These are phyloP conservation scores for Verticillium dahliae DNA, from an alignment of 2,329 filamentous ascomycete genomes.

Conservation along the genomic window DNA sequence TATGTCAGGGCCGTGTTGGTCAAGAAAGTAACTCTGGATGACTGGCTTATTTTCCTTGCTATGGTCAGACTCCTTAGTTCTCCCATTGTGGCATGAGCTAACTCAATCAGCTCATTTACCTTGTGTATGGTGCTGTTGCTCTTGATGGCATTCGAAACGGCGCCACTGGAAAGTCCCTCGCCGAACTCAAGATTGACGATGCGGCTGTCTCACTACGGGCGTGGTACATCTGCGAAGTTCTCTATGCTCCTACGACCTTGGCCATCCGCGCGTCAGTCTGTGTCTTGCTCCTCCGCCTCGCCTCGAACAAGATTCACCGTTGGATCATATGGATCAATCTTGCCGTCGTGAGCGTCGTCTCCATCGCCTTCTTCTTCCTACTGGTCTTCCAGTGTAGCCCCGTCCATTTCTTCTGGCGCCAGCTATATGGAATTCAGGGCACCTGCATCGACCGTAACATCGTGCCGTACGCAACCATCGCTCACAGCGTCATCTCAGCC, in stretches of 20 bases:
- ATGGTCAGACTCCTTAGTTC: conserved; percentile 26
- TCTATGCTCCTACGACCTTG: conserved; percentile 32
- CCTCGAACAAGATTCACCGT: conserved; percentile 23
- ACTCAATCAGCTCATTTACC: conserved; percentile 24
- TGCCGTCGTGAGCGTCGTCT: conserved; percentile 27
- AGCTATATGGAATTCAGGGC: conserved; percentile 25
- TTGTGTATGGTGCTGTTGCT: conserved; percentile 21
- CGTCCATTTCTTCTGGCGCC: conserved; percentile 40
- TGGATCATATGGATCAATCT: conserved; percentile 24
- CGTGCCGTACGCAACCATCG: conserved; percentile 34
- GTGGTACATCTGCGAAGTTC: conserved; percentile 32
- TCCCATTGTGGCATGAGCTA: background rate
- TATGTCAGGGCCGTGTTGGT: conserved; percentile 37
- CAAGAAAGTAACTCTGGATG: conserved; percentile 35
- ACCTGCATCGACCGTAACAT: conserved; percentile 31
- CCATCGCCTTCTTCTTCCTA: conserved; percentile 35
- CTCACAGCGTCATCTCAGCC: conserved; percentile 38
- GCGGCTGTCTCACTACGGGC: conserved; percentile 21
- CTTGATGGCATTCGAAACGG: conserved; percentile 22
- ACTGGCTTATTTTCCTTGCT: conserved; percentile 38
- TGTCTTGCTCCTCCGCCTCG: conserved; percentile 32
- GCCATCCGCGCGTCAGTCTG: conserved; percentile 33
- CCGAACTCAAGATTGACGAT: conserved; percentile 13
- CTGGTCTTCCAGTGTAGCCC: conserved; percentile 44
- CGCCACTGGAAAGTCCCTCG: conserved; percentile 12